A percentile compares a stretch with the other conserved stretches of the same genome.
Conservation (phyloP, 2,329 filamentous ascomycete species). For the Davidsoniella australis region DNA sequence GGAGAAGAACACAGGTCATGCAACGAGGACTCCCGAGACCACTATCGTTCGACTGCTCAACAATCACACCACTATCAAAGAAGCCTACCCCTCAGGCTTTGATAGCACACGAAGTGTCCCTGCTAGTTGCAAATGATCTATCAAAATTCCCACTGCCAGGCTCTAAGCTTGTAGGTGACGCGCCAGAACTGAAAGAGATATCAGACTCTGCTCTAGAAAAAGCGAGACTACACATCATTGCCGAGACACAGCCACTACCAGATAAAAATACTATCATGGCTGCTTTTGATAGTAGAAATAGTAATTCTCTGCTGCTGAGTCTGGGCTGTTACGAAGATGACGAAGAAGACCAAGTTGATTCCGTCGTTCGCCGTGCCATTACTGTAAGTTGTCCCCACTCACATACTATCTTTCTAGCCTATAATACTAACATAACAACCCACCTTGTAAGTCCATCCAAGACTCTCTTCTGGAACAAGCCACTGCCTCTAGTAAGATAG, state of each 20-base stretch:
- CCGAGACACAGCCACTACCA: slow-evolving; percentile 42
- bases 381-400: slow-evolving; percentile 35
- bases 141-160: slow-evolving; percentile 54
- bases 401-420: neutral
- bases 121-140: slow-evolving; percentile 70
- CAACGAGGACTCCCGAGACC: slow-evolving; percentile 71
- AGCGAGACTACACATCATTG: slow-evolving; percentile 59
- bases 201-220: slow-evolving; percentile 56
- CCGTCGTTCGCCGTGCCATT: slow-evolving; percentile 52
- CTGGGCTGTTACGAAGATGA: slow-evolving; percentile 67
- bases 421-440: slow-evolving; percentile 1
- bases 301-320: slow-evolving; percentile 50
- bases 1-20: slow-evolving; percentile 77
- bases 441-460: slow-evolving; percentile 41
- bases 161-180: slow-evolving; percentile 43
- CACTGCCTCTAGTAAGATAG: slow-evolving; percentile 67
- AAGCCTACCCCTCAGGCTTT: slow-evolving; percentile 48
- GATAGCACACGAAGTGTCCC: slow-evolving; percentile 61
- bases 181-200: slow-evolving; percentile 43
- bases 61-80: slow-evolving; percentile 34
- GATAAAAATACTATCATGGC: slow-evolving; percentile 33
- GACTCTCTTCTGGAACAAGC: slow-evolving; percentile 57
- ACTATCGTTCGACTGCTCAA: slow-evolving; percentile 49
- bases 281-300: slow-evolving; percentile 35
- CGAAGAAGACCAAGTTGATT: slow-evolving; percentile 50